Evolutionary conservation across 225 moss, liverwort and hornwort species (phyloP).

Genomic region (Antitrichia curtipendula): DNA sequence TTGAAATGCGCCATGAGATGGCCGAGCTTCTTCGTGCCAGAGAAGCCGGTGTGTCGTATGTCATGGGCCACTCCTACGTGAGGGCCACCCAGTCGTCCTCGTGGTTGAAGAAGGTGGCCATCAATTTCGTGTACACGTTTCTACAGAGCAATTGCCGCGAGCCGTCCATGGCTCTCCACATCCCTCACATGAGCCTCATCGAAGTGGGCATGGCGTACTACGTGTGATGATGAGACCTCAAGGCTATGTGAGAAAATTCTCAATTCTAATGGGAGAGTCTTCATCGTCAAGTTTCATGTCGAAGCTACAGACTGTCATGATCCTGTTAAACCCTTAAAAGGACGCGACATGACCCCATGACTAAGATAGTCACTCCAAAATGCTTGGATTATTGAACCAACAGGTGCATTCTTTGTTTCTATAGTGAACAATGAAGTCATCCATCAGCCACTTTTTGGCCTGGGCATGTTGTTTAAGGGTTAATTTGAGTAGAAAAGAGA

Average conservation of each 20-base stretch:
- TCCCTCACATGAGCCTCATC: conserved; percentile 36
- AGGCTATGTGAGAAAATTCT: background rate
- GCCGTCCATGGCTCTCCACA: conserved; percentile 8
- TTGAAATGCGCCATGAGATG: conserved; percentile 13
- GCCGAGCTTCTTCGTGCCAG: background rate
- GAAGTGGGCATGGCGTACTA: conserved; percentile 42
- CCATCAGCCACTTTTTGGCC: too few relatives aligned
- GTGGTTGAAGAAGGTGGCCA: conserved; percentile 13
- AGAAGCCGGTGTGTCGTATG: conserved; percentile 20
- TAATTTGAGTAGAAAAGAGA: background rate
- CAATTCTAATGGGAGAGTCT: background rate
- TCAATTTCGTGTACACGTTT: conserved; percentile 21
- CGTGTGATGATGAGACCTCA: conserved; percentile 3
- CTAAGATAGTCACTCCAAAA: too few relatives aligned
- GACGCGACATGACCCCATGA: too few relatives aligned
- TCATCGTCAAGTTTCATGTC: background rate
- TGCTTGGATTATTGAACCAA: too few relatives aligned
- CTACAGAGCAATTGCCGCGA: conserved; percentile 26
- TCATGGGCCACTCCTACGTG: conserved; percentile 26
- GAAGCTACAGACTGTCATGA: background rate
- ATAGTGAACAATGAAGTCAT: too few relatives aligned
- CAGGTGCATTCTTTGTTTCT: too few relatives aligned
- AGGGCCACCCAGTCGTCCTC: conserved; percentile 10
- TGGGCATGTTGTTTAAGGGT: too few relatives aligned
- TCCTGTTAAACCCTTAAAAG: too few relatives aligned